phyloP scores from a whole-genome alignment of 2,329 filamentous ascomycete species.

The Penicillium digitatum region DNA sequence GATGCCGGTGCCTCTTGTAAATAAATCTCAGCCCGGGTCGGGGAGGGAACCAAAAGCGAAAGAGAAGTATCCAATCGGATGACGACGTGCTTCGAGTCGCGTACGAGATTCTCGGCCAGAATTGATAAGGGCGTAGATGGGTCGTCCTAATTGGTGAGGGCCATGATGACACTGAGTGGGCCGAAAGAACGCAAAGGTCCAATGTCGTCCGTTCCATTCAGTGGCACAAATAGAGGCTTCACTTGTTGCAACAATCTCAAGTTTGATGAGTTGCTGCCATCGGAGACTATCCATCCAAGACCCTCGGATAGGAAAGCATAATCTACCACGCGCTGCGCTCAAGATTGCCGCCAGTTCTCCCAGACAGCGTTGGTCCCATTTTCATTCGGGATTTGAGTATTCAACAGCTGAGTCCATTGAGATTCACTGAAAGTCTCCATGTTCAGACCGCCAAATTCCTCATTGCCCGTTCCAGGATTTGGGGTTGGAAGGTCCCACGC shows the following conservation, averaged over 20 bases:
- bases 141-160: background rate
- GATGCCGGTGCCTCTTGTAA: background rate
- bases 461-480: slow-evolving; percentile 11
- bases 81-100: background rate
- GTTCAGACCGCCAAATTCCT: slow-evolving; percentile 19
- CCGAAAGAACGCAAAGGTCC: no score
- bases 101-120: background rate
- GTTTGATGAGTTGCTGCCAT: background rate
- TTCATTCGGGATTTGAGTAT: slow-evolving; percentile 22
- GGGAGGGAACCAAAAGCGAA: background rate
- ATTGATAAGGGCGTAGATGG: background rate
- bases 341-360: slow-evolving; percentile 28
- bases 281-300: background rate
- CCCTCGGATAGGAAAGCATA: background rate
- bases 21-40: background rate
- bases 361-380: slow-evolving; percentile 19
- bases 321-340: background rate
- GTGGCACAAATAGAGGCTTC: background rate
- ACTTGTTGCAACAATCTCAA: background rate
- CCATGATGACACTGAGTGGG: no score
- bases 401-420: slow-evolving; percentile 37
- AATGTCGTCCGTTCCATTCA: background rate
- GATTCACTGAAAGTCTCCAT: slow-evolving; percentile 32
- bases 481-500: slow-evolving; percentile 30
- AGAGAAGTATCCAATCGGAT: background rate